Evolutionary conservation across 2,329 filamentous ascomycete genomes (phyloP).

Genomic region (Didymella glomerata): DNA sequence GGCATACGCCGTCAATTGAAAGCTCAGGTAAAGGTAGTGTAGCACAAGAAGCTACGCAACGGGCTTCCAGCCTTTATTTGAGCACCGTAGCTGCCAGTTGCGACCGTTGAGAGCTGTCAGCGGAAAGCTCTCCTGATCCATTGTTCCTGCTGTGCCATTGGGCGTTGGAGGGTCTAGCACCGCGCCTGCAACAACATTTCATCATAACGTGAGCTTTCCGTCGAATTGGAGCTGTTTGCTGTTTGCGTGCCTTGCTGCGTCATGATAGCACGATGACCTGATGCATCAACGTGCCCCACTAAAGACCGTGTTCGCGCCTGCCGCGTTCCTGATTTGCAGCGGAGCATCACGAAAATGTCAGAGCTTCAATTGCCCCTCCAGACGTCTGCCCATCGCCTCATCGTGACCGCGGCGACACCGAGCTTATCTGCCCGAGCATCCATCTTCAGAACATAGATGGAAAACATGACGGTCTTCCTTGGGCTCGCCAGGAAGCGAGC

Average conservation of each 20-base stretch:
- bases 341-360: not conserved
- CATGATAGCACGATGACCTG: conserved; percentile 24
- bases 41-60: conserved; percentile 9
- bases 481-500: not conserved
- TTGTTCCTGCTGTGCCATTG: conserved; percentile 27
- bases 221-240: conserved; percentile 25
- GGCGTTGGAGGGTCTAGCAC: conserved; percentile 8
- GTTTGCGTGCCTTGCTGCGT: conserved; percentile 21
- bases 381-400: conserved; percentile 19
- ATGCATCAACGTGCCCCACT: conserved; percentile 6
- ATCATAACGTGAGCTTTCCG: conserved; percentile 32
- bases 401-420: not conserved
- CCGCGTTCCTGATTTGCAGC: conserved; percentile 8
- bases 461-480: not conserved
- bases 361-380: conserved; percentile 8
- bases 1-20: conserved; percentile 5
- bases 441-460: not conserved
- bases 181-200: conserved; percentile 26
- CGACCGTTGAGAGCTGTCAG: conserved; percentile 9
- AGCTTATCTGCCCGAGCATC: not conserved
- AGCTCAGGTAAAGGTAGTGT: conserved; percentile 3
- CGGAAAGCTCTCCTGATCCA: conserved; percentile 28
- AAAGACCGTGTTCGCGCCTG: not conserved
- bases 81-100: conserved; percentile 13
- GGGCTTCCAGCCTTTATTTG: conserved; percentile 22